Base-by-base conservation (phyloP, 2,329 filamentous ascomycete genomes). In the Neopestalotiopsis sp. region DNA sequence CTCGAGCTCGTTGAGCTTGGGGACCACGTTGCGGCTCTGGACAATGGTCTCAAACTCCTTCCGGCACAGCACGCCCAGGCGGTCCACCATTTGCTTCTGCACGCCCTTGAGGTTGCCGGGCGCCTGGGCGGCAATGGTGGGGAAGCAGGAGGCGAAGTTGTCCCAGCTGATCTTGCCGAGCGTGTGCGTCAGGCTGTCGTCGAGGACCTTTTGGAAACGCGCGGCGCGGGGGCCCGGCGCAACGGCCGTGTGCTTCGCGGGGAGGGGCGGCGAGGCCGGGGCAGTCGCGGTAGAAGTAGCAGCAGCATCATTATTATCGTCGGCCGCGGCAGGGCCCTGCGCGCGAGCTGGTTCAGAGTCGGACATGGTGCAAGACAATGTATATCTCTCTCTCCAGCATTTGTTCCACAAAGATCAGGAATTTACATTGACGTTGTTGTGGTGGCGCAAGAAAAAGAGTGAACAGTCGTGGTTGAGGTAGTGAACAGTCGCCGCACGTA, bases 131-230 rank as follows among this genome's bases (percentile, higher is more conserved):
- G 87, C 84, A n/a, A 90, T 82, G 24, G 86, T 89, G 58, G 89
- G 89, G 76, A 89, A 91, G 79, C 89, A 91, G 1, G 85, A 81
- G 2, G 85, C 85, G 73, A 91, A 86, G 76, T 88, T 88, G 63
- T 85, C 82, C 80, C 84, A 88, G 71, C 80, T 84, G 67, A 91
- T 82, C 75, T 87, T 85, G 72, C 78, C 81, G 40, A 91, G 83
- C 2, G 89, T 90, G 72, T 84, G 84, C 60, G 78, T 72, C 30
- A 91, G 83, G 34, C 84, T 84, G 68, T 82, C 79, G 67, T 82
- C 81, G 75, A 89, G 90, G 42, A 90, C 81, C 67, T 84, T 80
- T 66, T 85, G 83, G 69, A 91, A 84, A 59, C 86, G 84, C 34
- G 80, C 74, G 2, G 89, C 89, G 72, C 89, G 88, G 2, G 86